Conservation (phyloP, 371 early-diverging fungal species). For the Gilbertella persicaria region DNA sequence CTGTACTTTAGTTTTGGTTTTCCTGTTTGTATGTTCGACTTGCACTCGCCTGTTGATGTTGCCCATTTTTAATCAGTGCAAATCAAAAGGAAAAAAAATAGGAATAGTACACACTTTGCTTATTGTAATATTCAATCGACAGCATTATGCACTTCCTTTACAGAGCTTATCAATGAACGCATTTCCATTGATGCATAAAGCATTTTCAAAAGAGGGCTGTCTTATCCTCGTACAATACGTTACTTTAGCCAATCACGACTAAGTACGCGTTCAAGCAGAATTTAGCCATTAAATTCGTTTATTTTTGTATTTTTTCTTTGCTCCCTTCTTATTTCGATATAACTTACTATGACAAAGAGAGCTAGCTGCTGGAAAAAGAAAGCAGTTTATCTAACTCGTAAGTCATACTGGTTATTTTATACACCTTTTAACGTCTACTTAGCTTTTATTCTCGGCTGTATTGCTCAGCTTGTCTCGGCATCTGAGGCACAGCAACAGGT, state of each 20-base stretch:
- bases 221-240: too few relatives aligned
- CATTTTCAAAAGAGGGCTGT: too few relatives aligned
- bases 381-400: conserved; percentile 15
- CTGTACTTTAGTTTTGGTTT: too few relatives aligned
- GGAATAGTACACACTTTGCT: too few relatives aligned
- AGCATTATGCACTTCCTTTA: too few relatives aligned
- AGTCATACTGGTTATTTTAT: not conserved
- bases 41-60: too few relatives aligned
- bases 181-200: too few relatives aligned
- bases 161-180: too few relatives aligned
- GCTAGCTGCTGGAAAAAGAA: conserved; percentile 13
- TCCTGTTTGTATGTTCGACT: too few relatives aligned
- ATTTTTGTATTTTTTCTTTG: not conserved
- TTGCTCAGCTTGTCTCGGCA: conserved; percentile 7
- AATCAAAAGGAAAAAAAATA: too few relatives aligned
- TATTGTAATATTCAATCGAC: too few relatives aligned
- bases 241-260: not conserved
- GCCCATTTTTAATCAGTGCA: too few relatives aligned
- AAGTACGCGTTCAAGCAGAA: conserved; percentile 2
- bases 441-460: conserved; percentile 16
- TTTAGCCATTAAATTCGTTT: not conserved
- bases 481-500: conserved; percentile 3
- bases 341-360: not conserved
- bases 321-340: not conserved
- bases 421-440: not conserved